A percentile compares a stretch with the other conserved stretches of the same genome.
Conservation (phyloP, 2,329 filamentous ascomycete species). For the Chaetomium globosum region DNA sequence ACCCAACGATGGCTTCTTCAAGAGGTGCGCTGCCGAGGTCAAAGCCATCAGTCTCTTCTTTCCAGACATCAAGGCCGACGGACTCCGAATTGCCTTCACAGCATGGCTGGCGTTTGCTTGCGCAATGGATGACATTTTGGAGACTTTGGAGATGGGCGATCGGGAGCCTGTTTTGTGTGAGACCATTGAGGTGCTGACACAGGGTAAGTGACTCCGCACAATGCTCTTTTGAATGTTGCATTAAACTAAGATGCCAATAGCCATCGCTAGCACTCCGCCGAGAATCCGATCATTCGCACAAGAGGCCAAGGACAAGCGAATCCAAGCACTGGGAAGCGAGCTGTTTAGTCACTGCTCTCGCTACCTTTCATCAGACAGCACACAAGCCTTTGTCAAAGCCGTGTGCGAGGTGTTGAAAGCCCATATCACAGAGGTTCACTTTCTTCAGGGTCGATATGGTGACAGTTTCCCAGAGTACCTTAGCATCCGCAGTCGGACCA, state of each 20-base stretch:
- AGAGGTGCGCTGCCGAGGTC: conserved; percentile 23
- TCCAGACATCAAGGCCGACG: conserved; percentile 20
- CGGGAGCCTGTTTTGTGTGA: conserved; percentile 15
- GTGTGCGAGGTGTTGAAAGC: conserved; percentile 17
- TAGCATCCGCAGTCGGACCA: conserved; percentile 29
- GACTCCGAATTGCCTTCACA: conserved; percentile 24
- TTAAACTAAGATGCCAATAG: background rate
- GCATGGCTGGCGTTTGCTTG: conserved; percentile 30
- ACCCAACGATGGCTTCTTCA: conserved; percentile 20
- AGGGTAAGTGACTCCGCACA: background rate
- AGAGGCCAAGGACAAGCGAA: background rate
- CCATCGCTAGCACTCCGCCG: background rate
- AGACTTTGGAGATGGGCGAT: conserved; percentile 10
- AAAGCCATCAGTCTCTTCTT: conserved; percentile 31
- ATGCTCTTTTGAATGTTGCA: background rate
- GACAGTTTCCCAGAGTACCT: conserved; percentile 25
- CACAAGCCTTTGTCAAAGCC: conserved; percentile 24
- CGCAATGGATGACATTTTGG: conserved; percentile 28
- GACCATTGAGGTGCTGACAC: conserved; percentile 18
- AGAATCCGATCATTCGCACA: background rate
- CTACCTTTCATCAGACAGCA: conserved; percentile 15
- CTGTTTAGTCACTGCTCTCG: conserved; percentile 15
- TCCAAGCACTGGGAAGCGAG: conserved; percentile 13
- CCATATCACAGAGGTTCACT: conserved; percentile 25
- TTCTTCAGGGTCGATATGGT: conserved; percentile 13